phyloP scores from a whole-genome alignment of 495 filamentous ascomycete species.

The Emericellopsis terricola region DNA sequence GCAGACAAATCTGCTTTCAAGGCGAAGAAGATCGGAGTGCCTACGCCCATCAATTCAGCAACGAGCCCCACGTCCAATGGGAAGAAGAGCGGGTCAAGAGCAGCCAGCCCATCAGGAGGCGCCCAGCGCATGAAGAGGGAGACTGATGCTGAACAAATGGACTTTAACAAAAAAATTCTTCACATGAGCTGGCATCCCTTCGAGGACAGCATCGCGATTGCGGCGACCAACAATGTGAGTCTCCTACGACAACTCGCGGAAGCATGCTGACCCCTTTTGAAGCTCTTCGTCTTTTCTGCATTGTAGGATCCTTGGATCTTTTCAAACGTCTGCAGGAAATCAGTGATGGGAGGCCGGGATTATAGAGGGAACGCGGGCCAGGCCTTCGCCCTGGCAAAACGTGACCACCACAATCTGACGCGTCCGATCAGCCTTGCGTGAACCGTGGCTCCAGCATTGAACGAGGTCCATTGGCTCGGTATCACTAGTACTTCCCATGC shows the following conservation, averaged over 20 bases:
- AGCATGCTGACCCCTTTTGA: slow-evolving; percentile 8
- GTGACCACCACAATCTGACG: too few relatives aligned
- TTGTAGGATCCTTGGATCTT: slow-evolving; percentile 31
- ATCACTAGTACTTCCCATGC: too few relatives aligned
- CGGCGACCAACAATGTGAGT: slow-evolving; percentile 96
- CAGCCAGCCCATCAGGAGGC: slow-evolving; percentile 74
- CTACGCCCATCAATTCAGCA: slow-evolving; percentile 81
- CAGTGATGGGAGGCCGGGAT: too few relatives aligned
- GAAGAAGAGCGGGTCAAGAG: slow-evolving; percentile 69
- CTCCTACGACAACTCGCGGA: neutral
- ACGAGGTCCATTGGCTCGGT: too few relatives aligned
- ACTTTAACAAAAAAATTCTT: slow-evolving; percentile 99
- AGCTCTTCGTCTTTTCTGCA: slow-evolving; percentile 98
- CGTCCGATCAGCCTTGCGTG: neutral
- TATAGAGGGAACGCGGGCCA: too few relatives aligned
- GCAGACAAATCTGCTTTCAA: slow-evolving; percentile 99
- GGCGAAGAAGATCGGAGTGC: slow-evolving; percentile 97
- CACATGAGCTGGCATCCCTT: slow-evolving; percentile 99
- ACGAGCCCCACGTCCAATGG: slow-evolving; percentile 49
- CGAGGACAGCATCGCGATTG: slow-evolving; percentile 98
- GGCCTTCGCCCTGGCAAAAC: too few relatives aligned
- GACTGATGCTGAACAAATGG: slow-evolving; percentile 97
- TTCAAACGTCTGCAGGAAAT: too few relatives aligned
- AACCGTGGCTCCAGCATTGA: neutral
- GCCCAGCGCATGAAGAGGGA: slow-evolving; percentile 92